A percentile compares a stretch with the other conserved stretches of the same genome.
Conservation (phyloP, 2,329 filamentous ascomycete genomes). For the Dothideomycetes sp. region DNA sequence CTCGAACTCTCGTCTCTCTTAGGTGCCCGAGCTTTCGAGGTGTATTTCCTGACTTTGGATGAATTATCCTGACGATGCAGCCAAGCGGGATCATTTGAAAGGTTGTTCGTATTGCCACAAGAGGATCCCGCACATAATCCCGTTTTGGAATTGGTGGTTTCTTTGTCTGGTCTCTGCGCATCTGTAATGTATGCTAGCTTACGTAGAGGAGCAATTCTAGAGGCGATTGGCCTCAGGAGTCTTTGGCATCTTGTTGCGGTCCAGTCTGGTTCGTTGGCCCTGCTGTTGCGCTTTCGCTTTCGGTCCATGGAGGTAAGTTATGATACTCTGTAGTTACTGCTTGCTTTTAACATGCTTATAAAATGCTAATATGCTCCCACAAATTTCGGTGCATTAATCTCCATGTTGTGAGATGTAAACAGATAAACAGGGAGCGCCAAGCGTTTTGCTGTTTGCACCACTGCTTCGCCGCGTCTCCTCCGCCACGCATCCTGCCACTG, state of each 20-base stretch:
- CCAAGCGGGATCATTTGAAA: constrained; percentile 12
- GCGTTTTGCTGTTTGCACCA: too few species aligned
- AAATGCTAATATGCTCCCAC: background rate
- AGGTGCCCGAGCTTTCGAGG: background rate
- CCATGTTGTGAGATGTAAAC: too few species aligned
- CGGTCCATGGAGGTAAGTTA: constrained; percentile 2
- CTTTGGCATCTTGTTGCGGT: constrained; percentile 32
- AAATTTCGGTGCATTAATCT: too few species aligned
- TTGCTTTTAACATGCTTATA: background rate
- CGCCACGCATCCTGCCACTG: too few species aligned
- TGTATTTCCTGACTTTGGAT: constrained; percentile 3
- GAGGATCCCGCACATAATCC: too few species aligned
- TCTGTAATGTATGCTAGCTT: constrained; percentile 15
- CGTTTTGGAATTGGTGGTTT: background rate
- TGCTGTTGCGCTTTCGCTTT: constrained; percentile 7
- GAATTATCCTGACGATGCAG: constrained; percentile 6
- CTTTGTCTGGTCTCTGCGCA: background rate
- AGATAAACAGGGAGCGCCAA: too few species aligned
- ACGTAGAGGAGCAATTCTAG: constrained; percentile 27
- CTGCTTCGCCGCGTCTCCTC: too few species aligned
- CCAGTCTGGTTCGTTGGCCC: constrained; percentile 16
- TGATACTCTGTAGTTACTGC: constrained; percentile 1
- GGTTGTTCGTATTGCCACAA: constrained; percentile 1
- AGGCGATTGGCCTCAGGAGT: constrained; percentile 29
- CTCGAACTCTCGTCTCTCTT: background rate